Base-by-base conservation (phyloP, 306 rosid genomes). In the Coriaria nepalensis region DNA sequence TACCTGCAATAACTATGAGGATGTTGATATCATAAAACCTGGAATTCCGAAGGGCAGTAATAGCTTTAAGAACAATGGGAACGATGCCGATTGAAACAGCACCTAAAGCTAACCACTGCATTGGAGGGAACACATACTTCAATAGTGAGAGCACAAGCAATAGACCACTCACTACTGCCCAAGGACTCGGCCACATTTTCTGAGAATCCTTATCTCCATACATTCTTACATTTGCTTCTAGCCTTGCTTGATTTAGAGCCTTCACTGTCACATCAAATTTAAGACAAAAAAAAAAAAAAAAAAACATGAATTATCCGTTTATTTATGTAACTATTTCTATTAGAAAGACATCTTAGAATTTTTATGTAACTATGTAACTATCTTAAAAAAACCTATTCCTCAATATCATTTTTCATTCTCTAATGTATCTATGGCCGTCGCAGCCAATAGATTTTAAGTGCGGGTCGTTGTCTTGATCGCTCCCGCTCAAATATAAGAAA, bases 151-250 rank as follows among this genome's bases (percentile, higher is more conserved):
- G 50, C 39, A 65, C 9, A 6, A 92, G 86, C 12, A 92, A 32
- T 0, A 78, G 5, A 1, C 98, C 98, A 36, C 79, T 69, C 5
- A 38, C 78, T 6, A 82, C 5, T 20, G 98, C 78, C 9, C 63
- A 79, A 6, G 79, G 83, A 33, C 87, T 92, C 56, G 98, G 98
- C 96, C 87, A 85, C 68, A 55, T 77, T 20, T 68, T 80, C 52
- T 59, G 40, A 61, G 65, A 67, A 49, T 49, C 65, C 37, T 69
- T 62, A 5, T 66, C 64, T 29, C 98, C 98, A 52, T 75, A 52
- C 10, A 67, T 61, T 65, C 81, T 79, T 0, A 71, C 57, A 35
- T 75, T 79, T 5, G 98, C 98, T 63, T 92, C 96, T 8, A 92
- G 10, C 43, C 96, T 71, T 37, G 75, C 94, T 64, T 79, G 73